Evolutionary conservation across 2,329 filamentous ascomycete genomes (phyloP), one percentile per base, ranked within the genome.

Genomic region (Phaeosphaeriaceae sp.): DNA sequence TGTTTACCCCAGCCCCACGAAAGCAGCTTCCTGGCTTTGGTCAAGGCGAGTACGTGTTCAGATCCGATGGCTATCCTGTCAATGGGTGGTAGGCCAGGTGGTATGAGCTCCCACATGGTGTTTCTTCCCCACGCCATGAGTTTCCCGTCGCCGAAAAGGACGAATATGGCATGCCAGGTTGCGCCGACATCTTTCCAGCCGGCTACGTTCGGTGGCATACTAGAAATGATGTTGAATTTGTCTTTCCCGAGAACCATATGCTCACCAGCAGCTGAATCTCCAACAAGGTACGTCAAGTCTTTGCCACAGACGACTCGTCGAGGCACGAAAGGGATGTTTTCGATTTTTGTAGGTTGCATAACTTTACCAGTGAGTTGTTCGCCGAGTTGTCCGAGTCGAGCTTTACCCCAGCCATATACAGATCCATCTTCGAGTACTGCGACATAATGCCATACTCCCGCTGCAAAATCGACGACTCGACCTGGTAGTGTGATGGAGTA

Each of bases 1-100:
- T 99, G 95, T 78, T 98, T 94, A 1, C 93, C 93, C 95, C 95
- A 99, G 20, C 95, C 95, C 92, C 94, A 98, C 1, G 91, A 86
- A 49, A 96, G 79, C 1, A 97, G 87, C 51, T 89, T 85, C 1
- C 87, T 87, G 20, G 84, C 81, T 10, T 79, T 79, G 0, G 90
- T 88, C 24, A 94, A 77, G 9, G 88, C 91, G 61, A 98, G 78
- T n/a, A 86, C 88, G 76, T 99, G 95, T 77, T 98, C 95, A 72
- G 94, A 97, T 0, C 95, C 95, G 47, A 91, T 86, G 2, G 91
- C 90, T n/a, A 98, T 84, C 22, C 82, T 81, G 10, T 80, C 78
- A 3, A 93, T 70, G 1, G 73, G 71, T 0, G 89, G 88, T 1
- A 96, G 74, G 22, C 81, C 80, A 1, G 78, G 72, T 1, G 91